Evolutionary conservation across 2,329 filamentous ascomycete species (phyloP), one percentile per base, ranked within the genome.

Genomic region (Aspergillus neoniger): DNA sequence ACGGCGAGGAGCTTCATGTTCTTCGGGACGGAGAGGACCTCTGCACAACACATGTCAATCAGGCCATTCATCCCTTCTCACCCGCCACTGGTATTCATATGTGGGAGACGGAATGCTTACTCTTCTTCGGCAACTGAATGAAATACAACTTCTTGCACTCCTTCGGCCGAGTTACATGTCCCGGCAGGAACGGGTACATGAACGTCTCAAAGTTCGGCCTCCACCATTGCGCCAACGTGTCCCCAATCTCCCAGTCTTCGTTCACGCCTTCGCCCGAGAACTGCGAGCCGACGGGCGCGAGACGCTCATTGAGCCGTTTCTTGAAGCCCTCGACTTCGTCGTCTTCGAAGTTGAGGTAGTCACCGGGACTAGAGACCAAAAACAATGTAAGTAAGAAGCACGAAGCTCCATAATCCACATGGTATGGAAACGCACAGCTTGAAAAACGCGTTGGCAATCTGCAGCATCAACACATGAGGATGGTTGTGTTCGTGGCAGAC

Each of bases 81-180:
- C 25, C 7, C 7, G 25, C 7, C 7, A 28, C 2, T 28, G 7
- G 1, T 28, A 28, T 28, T 28, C 25, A 28, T 28, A 8, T 28
- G 25, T 28, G 25, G 2, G 25, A 2, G 25, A 28, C 3, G 6
- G 19, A n/a, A 49, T 77, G 87, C 82, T 63, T 84, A 96, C 92
- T 98, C 69, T 89, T 92, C 77, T 92, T 88, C 0, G 95, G 95
- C 28, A 99, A 82, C 76, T 96, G 91, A 67, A 99, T 96, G 64
- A 98, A 92, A 79, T 98, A 99, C 44, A 98, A 84, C 84, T 99
- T 99, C 83, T 99, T 99, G 82, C 94, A 96, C 81, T 99, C 95
- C 82, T 99, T 99, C 7, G 95, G 95, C 55, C 95, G 85, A 17
- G 94, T 97, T 64, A 97, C 92, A 79, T 99, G 95, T 17, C 93